These are phyloP conservation scores for Fagopyrum homotropicum DNA, from an alignment of 148 eudicot species.

Conservation along the genomic window DNA sequence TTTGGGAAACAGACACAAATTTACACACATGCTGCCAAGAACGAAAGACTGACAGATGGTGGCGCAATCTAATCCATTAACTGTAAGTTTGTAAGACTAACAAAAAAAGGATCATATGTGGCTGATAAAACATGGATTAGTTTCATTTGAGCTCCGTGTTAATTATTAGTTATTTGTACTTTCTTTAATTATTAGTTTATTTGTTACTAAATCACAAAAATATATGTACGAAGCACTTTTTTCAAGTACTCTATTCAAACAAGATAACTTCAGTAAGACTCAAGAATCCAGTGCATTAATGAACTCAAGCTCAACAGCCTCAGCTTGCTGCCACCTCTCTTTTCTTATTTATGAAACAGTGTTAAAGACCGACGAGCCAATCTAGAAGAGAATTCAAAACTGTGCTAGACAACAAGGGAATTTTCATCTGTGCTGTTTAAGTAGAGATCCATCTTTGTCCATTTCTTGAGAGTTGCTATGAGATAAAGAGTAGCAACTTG, in stretches of 20 bases:
- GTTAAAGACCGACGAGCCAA: background rate
- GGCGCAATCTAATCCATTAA: background rate
- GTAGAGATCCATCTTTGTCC: slow-evolving; percentile 31
- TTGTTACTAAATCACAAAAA: background rate
- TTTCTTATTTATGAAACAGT: background rate
- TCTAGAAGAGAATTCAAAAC: too few species aligned
- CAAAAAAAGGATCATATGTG: too few species aligned
- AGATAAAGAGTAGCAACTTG: slow-evolving; percentile 37
- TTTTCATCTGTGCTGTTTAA: background rate
- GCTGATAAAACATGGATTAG: too few species aligned
- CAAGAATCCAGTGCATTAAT: background rate
- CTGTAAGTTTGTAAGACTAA: background rate
- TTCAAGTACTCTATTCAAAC: background rate
- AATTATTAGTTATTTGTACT: too few species aligned
- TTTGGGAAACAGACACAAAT: background rate
- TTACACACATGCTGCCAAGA: background rate
- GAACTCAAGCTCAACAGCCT: background rate
- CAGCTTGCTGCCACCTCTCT: background rate
- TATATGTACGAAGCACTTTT: background rate
- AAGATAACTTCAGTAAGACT: background rate
- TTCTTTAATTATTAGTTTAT: too few species aligned
- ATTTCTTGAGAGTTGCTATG: slow-evolving; percentile 31
- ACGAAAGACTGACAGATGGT: background rate
- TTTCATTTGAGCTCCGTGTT: too few species aligned
- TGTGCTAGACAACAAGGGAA: background rate